Evolutionary conservation across 352 stramenopile species (phyloP).

Genomic region (Phytopythium kandeliae): DNA sequence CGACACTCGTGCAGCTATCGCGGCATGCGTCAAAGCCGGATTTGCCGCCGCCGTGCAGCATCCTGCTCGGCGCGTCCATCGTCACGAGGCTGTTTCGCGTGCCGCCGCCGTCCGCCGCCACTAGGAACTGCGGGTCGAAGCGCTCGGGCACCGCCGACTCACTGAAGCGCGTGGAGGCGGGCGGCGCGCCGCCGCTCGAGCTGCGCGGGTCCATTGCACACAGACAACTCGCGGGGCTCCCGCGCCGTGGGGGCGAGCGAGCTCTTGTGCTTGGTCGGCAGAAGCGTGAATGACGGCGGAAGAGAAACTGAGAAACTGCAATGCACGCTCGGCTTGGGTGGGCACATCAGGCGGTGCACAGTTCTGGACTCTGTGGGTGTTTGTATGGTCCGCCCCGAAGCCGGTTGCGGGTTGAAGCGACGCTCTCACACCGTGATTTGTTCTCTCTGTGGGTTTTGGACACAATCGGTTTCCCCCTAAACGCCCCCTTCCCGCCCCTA

Average conservation of each 20-base stretch:
- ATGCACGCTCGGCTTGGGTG: no score
- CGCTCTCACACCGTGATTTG: neutral
- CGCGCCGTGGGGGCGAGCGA: neutral
- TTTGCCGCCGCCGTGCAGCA: conserved; percentile 14
- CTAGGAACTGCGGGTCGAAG: conserved; percentile 35
- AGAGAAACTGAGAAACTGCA: neutral
- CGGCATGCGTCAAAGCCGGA: conserved; percentile 20
- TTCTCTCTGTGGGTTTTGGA: no score
- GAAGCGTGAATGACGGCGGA: neutral
- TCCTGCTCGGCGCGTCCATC: conserved; percentile 30
- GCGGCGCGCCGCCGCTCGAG: neutral
- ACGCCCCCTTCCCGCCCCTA: no score
- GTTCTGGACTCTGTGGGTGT: neutral
- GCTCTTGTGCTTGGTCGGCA: neutral
- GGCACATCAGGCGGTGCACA: no score
- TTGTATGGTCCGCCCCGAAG: neutral
- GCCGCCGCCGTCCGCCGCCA: conserved; percentile 30
- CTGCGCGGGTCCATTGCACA: neutral
- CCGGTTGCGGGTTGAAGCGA: conserved; percentile 4
- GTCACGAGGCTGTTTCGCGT: conserved; percentile 57
- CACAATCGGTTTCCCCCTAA: no score
- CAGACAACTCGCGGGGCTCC: no score
- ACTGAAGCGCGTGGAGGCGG: conserved; percentile 26
- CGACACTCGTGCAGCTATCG: conserved; percentile 58
- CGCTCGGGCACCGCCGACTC: conserved; percentile 45